A percentile compares a stretch with the other conserved stretches of the same genome.
Evolutionary conservation across 1,284 basidiomycete genomes (phyloP).

Genomic region (Meira nashicola): DNA sequence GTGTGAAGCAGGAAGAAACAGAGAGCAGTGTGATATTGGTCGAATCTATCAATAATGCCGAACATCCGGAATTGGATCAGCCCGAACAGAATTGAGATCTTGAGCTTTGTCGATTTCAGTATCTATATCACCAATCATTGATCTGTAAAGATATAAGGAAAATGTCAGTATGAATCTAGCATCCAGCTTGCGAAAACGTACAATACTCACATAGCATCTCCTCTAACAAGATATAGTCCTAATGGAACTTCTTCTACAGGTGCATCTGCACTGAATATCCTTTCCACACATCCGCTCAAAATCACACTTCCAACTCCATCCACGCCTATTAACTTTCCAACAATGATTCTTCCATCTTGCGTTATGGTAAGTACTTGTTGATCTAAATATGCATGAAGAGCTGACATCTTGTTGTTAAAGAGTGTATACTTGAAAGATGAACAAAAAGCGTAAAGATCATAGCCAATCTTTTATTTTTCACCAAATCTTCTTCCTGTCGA

Average conservation of each 20-base stretch:
- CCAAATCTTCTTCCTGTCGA: too few species aligned
- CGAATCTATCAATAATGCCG: slow-evolving; percentile 26
- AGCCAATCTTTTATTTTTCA: too few species aligned
- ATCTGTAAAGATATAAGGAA: slow-evolving; percentile 57
- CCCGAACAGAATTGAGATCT: slow-evolving; percentile 73
- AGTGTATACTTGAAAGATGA: background rate
- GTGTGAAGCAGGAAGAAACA: too few species aligned
- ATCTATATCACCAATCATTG: slow-evolving; percentile 86
- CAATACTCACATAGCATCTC: slow-evolving; percentile 81
- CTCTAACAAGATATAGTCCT: slow-evolving; percentile 94
- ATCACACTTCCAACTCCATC: slow-evolving; percentile 45
- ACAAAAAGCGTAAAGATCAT: background rate
- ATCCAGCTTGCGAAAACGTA: background rate
- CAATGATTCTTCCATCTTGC: slow-evolving; percentile 81
- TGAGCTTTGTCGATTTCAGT: slow-evolving; percentile 72
- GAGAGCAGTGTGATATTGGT: too few species aligned
- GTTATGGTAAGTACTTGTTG: slow-evolving; percentile 79
- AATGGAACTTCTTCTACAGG: slow-evolving; percentile 90
- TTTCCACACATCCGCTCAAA: slow-evolving; percentile 38
- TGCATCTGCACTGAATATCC: slow-evolving; percentile 61
- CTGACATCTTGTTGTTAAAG: too few species aligned
- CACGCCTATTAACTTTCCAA: slow-evolving; percentile 41
- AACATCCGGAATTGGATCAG: slow-evolving; percentile 70
- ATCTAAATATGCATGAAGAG: slow-evolving; percentile 39
- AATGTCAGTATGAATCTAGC: background rate